phyloP scores from a whole-genome alignment of 2,329 filamentous ascomycete genomes.

The Pseudogymnoascus sp. region DNA sequence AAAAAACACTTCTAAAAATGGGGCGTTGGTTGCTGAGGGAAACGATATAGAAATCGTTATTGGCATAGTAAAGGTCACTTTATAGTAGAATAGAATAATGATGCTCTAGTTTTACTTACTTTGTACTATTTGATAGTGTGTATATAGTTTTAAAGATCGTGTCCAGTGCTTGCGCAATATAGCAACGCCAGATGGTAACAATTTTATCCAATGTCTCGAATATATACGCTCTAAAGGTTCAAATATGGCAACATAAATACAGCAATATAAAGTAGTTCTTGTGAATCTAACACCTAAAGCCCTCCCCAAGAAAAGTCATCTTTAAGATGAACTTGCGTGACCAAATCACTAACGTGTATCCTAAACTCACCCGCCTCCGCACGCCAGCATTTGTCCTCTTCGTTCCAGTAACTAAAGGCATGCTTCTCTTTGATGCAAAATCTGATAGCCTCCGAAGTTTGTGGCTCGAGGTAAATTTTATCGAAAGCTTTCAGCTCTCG shows the following conservation, averaged over 20 bases:
- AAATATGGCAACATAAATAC: background rate
- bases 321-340: background rate
- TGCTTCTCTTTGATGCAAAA: background rate
- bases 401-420: conserved; percentile 11
- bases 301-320: background rate
- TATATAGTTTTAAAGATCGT: background rate
- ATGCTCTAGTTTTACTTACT: background rate
- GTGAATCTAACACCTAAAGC: background rate
- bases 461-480: conserved; percentile 9
- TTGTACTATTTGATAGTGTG: background rate
- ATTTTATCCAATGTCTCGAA: background rate
- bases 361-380: conserved; percentile 9
- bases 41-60: background rate
- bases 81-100: background rate
- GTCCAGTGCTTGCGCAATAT: background rate
- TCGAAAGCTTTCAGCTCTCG: conserved; percentile 12
- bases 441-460: background rate
- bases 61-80: background rate
- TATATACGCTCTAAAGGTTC: background rate
- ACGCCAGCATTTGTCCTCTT: conserved; percentile 1
- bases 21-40: background rate
- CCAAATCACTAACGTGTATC: background rate
- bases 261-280: background rate
- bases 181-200: background rate
- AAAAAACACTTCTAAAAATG: background rate